These are phyloP conservation scores for Ophiosphaerella korrae DNA, from an alignment of 2,329 filamentous ascomycete species.

Conservation along the genomic window DNA sequence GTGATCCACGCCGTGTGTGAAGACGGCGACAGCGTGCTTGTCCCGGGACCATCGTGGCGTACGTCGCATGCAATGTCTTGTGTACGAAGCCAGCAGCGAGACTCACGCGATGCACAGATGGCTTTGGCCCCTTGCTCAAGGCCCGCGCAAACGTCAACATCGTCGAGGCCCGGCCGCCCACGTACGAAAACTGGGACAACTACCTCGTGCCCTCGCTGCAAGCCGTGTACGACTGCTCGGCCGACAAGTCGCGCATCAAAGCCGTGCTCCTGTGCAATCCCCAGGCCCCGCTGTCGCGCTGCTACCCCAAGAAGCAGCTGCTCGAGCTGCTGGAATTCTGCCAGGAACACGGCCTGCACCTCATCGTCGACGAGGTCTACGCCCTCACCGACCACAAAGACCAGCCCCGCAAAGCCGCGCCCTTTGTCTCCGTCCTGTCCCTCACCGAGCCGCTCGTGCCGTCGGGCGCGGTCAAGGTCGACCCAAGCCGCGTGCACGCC, in stretches of 20 bases:
- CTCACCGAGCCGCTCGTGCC: slow-evolving; percentile 35
- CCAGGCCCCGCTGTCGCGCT: slow-evolving; percentile 32
- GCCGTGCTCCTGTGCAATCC: slow-evolving; percentile 38
- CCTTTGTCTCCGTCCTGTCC: slow-evolving; percentile 32
- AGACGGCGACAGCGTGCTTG: slow-evolving; percentile 38
- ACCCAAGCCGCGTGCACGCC: slow-evolving; percentile 37
- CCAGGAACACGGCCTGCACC: slow-evolving; percentile 35
- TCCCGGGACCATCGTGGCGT: slow-evolving; percentile 41
- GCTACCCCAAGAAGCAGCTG: slow-evolving; percentile 30
- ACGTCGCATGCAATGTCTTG: slow-evolving; percentile 11
- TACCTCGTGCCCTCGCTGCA: slow-evolving; percentile 38
- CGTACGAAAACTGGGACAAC: slow-evolving; percentile 38
- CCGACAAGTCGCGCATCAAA: slow-evolving; percentile 34
- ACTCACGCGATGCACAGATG: slow-evolving; percentile 16
- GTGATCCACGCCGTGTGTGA: slow-evolving; percentile 37
- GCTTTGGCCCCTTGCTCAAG: slow-evolving; percentile 26
- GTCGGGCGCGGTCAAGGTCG: slow-evolving; percentile 38
- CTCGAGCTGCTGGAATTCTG: slow-evolving; percentile 42
- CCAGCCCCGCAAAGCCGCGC: slow-evolving; percentile 6
- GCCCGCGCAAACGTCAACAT: slow-evolving; percentile 30
- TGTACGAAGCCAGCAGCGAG: neutral
- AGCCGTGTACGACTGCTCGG: slow-evolving; percentile 37
- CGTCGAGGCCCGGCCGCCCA: slow-evolving; percentile 32
- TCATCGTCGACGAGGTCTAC: slow-evolving; percentile 37
- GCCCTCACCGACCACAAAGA: slow-evolving; percentile 17